Evolutionary conservation across 2,329 filamentous ascomycete species (phyloP).

Genomic region (Periconia sp.): DNA sequence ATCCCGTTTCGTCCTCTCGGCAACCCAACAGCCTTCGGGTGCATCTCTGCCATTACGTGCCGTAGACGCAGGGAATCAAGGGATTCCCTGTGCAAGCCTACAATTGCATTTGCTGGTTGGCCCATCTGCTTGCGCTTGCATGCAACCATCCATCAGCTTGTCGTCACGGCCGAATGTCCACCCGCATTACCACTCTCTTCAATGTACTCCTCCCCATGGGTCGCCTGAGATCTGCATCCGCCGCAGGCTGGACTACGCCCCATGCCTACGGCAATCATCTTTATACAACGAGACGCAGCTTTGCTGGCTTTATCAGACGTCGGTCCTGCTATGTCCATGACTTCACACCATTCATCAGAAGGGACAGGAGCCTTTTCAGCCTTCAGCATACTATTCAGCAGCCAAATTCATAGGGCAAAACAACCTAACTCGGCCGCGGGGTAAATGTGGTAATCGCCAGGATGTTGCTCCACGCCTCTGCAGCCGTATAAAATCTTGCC

Average conservation of each 20-base stretch:
- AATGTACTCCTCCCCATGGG: neutral
- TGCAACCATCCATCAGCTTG: slow-evolving; percentile 17
- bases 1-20: slow-evolving; percentile 2
- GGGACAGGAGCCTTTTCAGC: neutral
- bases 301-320: no score
- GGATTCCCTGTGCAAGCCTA: slow-evolving; percentile 16
- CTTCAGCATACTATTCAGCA: no score
- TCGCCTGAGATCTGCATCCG: slow-evolving; percentile 11
- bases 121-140: slow-evolving; percentile 13
- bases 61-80: slow-evolving; percentile 19
- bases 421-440: slow-evolving; percentile 24
- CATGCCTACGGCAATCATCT: neutral
- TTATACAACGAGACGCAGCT: no score
- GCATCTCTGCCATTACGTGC: slow-evolving; percentile 6
- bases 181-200: slow-evolving; percentile 13
- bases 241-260: neutral
- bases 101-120: slow-evolving; percentile 24
- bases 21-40: slow-evolving; percentile 6
- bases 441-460: slow-evolving; percentile 23
- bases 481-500: slow-evolving; percentile 31
- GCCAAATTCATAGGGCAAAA: neutral
- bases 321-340: neutral
- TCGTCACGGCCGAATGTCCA: slow-evolving; percentile 15
- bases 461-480: slow-evolving; percentile 25
- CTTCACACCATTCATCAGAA: neutral